These are phyloP conservation scores for Ormosia emarginata DNA, from an alignment of 306 rosid genomes.

Conservation along the genomic window DNA sequence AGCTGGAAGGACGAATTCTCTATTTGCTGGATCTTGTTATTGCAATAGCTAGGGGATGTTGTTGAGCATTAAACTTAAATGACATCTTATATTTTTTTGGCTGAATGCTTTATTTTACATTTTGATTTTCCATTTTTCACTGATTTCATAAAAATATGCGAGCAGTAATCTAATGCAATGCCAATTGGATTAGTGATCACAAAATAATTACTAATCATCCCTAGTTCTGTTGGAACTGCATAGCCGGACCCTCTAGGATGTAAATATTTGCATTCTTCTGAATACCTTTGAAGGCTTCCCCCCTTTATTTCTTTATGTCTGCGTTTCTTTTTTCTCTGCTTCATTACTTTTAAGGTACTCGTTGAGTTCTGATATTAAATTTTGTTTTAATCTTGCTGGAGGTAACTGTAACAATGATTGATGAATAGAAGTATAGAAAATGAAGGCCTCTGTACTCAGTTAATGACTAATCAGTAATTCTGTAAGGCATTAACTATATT, in stretches of 20 bases:
- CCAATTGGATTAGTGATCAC: background rate
- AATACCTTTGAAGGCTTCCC: background rate
- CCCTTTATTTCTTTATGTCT: background rate
- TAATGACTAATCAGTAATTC: background rate
- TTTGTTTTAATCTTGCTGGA: too few relatives aligned
- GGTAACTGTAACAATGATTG: background rate
- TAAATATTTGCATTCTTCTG: background rate
- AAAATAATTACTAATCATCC: background rate
- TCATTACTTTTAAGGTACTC: background rate
- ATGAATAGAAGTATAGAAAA: background rate
- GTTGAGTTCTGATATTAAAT: background rate
- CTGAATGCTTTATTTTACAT: background rate
- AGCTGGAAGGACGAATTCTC: background rate
- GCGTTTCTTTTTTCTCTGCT: background rate
- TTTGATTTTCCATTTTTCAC: background rate
- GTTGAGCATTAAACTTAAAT: constrained; percentile 1
- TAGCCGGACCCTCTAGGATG: background rate
- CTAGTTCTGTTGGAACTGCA: background rate
- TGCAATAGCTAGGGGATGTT: background rate
- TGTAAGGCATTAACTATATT: background rate
- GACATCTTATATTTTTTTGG: background rate
- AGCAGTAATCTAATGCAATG: background rate
- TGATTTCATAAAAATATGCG: background rate
- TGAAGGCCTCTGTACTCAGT: background rate
- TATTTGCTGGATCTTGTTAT: constrained; percentile 1